Percentiles rank a stretch among this genome's conserved stretches.
phyloP scores from a whole-genome alignment of 2,329 filamentous ascomycete genomes.

The Hysterium pulicare region DNA sequence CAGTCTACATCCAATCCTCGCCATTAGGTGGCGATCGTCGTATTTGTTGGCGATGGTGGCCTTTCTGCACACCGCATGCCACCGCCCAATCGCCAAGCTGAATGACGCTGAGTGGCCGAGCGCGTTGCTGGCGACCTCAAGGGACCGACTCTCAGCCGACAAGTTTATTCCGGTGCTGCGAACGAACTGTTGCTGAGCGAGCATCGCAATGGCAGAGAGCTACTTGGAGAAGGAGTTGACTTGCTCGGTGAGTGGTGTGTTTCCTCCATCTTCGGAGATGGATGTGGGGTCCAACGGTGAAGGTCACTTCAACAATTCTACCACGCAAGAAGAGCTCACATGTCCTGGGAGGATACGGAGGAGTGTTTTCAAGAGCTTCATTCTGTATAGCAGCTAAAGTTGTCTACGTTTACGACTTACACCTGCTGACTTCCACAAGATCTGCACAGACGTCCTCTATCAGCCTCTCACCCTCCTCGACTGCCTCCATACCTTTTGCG shows the following conservation, averaged over 20 bases:
- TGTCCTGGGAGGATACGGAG: not conserved
- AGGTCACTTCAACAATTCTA: not conserved
- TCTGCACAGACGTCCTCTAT: constrained; percentile 92
- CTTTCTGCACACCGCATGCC: constrained; percentile 1
- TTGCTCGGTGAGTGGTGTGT: constrained; percentile 71
- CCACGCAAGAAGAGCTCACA: not conserved
- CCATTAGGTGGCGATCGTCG: not conserved
- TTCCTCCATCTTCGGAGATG: not conserved
- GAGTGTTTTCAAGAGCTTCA: not conserved
- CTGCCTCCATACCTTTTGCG: constrained; percentile 94
- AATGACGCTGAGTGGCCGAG: not conserved
- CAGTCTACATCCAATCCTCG: not conserved
- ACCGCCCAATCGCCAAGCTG: constrained; percentile 5
- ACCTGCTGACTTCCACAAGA: constrained; percentile 53
- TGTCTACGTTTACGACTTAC: not conserved
- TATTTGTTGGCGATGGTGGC: constrained; percentile 2
- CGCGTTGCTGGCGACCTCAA: not conserved
- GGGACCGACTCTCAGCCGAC: constrained; percentile 6
- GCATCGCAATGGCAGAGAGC: constrained; percentile 30
- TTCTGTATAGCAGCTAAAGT: too few relatives aligned
- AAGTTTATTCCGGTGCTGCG: constrained; percentile 6
- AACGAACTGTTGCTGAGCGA: constrained; percentile 5
- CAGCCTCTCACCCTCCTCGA: constrained; percentile 88
- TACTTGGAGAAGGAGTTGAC: constrained; percentile 84
- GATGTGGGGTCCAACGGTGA: not conserved